A percentile compares a stretch with the other conserved stretches of the same genome.
Conservation (phyloP, 2,329 filamentous ascomycete genomes). For the Fusarium newnesense region DNA sequence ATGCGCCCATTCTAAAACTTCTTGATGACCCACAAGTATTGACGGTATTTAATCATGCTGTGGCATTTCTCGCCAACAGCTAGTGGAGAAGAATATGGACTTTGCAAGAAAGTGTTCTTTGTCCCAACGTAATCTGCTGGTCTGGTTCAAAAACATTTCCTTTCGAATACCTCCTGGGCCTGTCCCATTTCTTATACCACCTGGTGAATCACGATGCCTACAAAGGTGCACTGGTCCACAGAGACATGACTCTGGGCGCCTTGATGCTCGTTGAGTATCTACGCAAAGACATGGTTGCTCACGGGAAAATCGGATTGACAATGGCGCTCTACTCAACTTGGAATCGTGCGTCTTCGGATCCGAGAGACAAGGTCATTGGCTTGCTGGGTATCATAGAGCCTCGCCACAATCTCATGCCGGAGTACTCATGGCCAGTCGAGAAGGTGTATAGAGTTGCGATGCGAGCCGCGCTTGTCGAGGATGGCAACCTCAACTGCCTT, state of each 20-base stretch:
- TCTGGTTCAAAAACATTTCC: background rate
- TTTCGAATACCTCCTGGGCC: background rate
- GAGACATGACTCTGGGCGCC: background rate
- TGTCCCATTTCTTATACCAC: constrained; percentile 7
- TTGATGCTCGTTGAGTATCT: background rate
- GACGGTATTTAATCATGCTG: background rate
- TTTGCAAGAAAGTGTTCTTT: constrained; percentile 8
- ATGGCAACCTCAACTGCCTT: background rate
- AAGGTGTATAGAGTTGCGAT: constrained; percentile 8
- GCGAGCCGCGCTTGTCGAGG: background rate
- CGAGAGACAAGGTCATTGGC: constrained; percentile 2
- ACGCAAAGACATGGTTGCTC: background rate
- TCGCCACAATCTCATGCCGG: background rate
- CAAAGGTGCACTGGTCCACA: background rate
- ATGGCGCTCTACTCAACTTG: constrained; percentile 7
- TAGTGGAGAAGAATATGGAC: constrained; percentile 24
- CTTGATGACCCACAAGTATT: background rate
- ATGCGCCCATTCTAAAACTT: background rate
- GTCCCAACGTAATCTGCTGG: constrained; percentile 7
- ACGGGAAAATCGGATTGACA: background rate
- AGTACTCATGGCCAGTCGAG: constrained; percentile 15
- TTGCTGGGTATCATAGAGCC: background rate
- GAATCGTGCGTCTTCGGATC: constrained; percentile 1
- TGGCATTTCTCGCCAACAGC: background rate
- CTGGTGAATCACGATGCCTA: background rate